phyloP scores from a whole-genome alignment of 371 early-diverging fungal species.

The Mucor velutinosus region DNA sequence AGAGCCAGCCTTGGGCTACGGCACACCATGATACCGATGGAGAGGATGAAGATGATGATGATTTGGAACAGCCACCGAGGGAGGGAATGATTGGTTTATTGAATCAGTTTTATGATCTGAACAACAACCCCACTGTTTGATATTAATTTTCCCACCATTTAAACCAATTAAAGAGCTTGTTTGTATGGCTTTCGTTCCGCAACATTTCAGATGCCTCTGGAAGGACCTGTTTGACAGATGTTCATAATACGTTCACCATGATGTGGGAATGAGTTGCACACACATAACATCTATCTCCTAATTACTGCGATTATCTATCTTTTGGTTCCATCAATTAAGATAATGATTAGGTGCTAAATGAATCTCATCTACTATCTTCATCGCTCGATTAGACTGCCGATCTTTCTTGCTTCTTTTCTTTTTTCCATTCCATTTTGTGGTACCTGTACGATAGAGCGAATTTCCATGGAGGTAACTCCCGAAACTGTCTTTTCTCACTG shows the following conservation, averaged over 20 bases:
- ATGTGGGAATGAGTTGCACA: neutral
- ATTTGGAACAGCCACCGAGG: constrained; percentile 29
- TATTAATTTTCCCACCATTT: constrained; percentile 9
- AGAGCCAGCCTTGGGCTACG: constrained; percentile 12
- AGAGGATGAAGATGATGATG: constrained; percentile 15
- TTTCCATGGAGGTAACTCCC: neutral
- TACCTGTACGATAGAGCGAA: neutral
- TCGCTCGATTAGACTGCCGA: neutral
- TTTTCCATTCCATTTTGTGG: neutral
- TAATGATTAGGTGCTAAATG: neutral
- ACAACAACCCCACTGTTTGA: constrained; percentile 41
- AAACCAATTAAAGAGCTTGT: constrained; percentile 7
- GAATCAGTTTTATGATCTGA: constrained; percentile 66
- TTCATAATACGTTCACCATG: neutral
- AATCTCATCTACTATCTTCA: neutral
- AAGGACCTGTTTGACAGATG: constrained; percentile 27
- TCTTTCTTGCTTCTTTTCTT: neutral
- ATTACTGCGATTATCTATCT: neutral
- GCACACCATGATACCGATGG: constrained; percentile 14
- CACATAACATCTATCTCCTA: neutral
- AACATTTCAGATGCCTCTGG: constrained; percentile 27
- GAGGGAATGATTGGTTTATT: constrained; percentile 57
- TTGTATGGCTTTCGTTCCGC: neutral
- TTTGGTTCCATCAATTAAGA: neutral
- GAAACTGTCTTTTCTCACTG: neutral